Percentiles rank a stretch among this genome's conserved stretches.
Conservation (phyloP, 139 green algal genomes). For the Edaphochlamys debaryana region DNA sequence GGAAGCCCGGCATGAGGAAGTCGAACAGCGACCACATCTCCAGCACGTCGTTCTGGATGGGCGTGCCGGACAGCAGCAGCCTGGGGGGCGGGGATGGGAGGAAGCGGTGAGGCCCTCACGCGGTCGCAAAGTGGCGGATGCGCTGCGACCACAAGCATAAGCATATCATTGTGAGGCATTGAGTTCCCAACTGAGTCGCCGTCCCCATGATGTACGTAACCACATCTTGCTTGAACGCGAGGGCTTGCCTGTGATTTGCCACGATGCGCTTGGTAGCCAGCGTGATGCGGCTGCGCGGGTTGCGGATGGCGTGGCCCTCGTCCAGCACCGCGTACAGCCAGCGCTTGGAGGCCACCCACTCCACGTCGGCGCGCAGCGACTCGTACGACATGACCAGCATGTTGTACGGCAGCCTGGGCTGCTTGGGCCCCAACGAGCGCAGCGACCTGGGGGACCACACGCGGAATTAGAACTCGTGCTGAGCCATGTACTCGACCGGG, state of each 20-base stretch:
- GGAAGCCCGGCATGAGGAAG: conserved; percentile 97
- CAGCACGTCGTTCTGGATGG: conserved; percentile 94
- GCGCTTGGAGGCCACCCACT: conserved; percentile 66
- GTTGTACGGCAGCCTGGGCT: conserved; percentile 50
- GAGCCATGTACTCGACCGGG: no score
- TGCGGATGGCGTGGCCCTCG: conserved; percentile 97
- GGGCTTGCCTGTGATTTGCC: conserved; percentile 46
- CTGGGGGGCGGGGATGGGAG: conserved; percentile 33
- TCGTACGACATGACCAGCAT: conserved; percentile 94
- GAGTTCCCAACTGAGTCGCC: no score
- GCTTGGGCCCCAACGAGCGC: not conserved
- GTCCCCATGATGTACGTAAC: no score
- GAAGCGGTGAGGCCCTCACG: no score
- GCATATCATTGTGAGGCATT: no score
- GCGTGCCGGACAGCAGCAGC: conserved; percentile 91
- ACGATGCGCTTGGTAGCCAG: conserved; percentile 63
- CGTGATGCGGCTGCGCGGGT: conserved; percentile 79
- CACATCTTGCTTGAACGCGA: no score
- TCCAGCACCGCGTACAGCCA: conserved; percentile 96
- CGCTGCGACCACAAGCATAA: no score
- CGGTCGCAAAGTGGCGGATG: no score
- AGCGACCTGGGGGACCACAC: conserved; percentile 22
- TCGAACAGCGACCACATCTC: conserved; percentile 99
- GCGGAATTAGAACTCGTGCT: no score
- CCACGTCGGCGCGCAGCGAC: conserved; percentile 81